phyloP scores from a whole-genome alignment of 345 rosid genomes.

The Syzygium aromaticum region DNA sequence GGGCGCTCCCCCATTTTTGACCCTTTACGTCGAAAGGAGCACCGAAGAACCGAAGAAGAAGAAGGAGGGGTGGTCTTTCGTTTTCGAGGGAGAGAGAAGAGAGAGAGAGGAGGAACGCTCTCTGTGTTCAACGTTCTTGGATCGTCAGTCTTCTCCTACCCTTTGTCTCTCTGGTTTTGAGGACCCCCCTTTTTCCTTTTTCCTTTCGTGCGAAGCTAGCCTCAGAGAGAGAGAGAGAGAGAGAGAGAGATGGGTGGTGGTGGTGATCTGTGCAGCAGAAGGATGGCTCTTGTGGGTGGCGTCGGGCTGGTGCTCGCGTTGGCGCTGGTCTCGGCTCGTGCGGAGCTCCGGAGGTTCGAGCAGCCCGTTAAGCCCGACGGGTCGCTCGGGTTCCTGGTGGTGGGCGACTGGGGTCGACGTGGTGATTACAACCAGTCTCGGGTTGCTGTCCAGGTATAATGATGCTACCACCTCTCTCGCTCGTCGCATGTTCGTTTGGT shows the following conservation, averaged over 20 bases:
- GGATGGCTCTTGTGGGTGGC: background rate
- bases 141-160: background rate
- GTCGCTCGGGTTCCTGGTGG: slow-evolving; percentile 47
- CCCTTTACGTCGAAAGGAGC: background rate
- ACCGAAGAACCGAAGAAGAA: background rate
- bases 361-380: slow-evolving; percentile 42
- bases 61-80: background rate
- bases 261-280: background rate
- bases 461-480: background rate
- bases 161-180: background rate
- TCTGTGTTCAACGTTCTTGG: background rate
- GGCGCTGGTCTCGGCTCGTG: background rate
- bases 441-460: slow-evolving; percentile 54
- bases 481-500: background rate
- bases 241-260: background rate
- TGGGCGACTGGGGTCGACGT: slow-evolving; percentile 91
- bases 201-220: background rate
- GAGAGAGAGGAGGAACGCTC: background rate
- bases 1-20: background rate
- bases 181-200: background rate
- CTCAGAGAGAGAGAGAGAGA: background rate
- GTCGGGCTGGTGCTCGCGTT: background rate
- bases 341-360: slow-evolving; percentile 45
- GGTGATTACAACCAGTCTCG: slow-evolving; percentile 58
- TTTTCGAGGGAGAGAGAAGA: background rate